These are phyloP conservation scores for Hymenoscyphus occultus DNA, from an alignment of 2,329 filamentous ascomycete genomes.

Conservation along the genomic window DNA sequence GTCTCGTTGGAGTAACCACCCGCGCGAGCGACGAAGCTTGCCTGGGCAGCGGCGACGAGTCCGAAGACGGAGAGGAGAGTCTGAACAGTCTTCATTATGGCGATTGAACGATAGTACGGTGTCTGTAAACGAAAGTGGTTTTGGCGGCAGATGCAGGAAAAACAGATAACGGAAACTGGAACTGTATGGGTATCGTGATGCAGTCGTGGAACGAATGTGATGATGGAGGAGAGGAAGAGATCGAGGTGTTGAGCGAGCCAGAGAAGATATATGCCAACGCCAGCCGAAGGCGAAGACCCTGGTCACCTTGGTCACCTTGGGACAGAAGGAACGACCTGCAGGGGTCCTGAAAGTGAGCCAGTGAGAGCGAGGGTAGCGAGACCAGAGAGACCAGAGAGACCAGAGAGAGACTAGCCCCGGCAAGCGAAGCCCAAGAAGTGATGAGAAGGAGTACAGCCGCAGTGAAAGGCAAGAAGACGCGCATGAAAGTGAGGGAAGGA, in stretches of 20 bases:
- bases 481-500: background rate
- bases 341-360: background rate
- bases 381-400: background rate
- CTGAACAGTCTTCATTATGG: slow-evolving; percentile 19
- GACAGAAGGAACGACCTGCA: slow-evolving; percentile 7
- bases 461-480: background rate
- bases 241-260: background rate
- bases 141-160: background rate
- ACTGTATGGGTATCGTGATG: slow-evolving; percentile 8
- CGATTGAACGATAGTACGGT: slow-evolving; percentile 15
- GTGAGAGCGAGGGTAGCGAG: background rate
- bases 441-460: background rate
- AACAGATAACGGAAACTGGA: slow-evolving; percentile 3
- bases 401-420: background rate
- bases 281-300: background rate
- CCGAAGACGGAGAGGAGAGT: slow-evolving; percentile 36
- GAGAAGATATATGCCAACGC: slow-evolving; percentile 3
- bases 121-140: slow-evolving; percentile 15
- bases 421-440: background rate
- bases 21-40: slow-evolving; percentile 7
- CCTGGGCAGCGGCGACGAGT: slow-evolving; percentile 30
- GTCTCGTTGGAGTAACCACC: slow-evolving; percentile 25
- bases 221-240: background rate
- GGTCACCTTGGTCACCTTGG: no score
- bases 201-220: slow-evolving; percentile 10